Conservation (phyloP, 148 eudicot species). For the Camellia sinensis region DNA sequence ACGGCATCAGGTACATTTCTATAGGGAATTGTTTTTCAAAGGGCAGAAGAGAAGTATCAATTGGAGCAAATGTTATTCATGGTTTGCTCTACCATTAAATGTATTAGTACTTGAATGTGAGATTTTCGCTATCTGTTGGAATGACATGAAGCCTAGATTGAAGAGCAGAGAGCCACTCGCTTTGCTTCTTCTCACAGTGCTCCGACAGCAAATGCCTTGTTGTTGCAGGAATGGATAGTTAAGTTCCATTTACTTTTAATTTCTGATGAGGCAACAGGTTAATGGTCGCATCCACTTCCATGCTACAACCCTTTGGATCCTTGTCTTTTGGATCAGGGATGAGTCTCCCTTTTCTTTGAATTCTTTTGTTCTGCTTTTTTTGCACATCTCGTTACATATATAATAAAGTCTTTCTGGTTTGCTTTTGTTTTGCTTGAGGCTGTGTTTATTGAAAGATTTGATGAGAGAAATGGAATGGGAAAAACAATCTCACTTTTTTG, state of each 20-base stretch:
- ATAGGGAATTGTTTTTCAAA: no score
- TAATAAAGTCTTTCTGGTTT: no score
- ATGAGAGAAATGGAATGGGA: no score
- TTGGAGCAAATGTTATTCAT: neutral
- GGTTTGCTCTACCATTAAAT: neutral
- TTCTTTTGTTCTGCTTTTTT: no score
- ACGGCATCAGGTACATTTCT: no score
- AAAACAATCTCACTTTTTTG: no score
- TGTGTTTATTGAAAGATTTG: no score
- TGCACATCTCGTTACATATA: no score
- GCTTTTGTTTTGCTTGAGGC: no score
- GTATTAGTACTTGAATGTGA: no score
- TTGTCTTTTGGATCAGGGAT: no score
- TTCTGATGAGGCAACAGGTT: conserved; percentile 3
- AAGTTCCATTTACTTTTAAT: neutral
- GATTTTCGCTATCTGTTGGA: neutral
- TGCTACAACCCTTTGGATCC: neutral
- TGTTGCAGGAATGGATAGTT: conserved; percentile 10
- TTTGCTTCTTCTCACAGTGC: conserved; percentile 10
- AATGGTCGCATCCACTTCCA: neutral
- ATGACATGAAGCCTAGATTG: conserved; percentile 13
- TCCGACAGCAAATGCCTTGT: conserved; percentile 1
- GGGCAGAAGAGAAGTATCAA: neutral
- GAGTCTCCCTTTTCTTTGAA: no score
- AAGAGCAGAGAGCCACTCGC: conserved; percentile 9